Percentiles rank a stretch among this genome's conserved stretches.
Evolutionary conservation across 148 eudicot species (phyloP).

Genomic region (Nepenthes gracilis): DNA sequence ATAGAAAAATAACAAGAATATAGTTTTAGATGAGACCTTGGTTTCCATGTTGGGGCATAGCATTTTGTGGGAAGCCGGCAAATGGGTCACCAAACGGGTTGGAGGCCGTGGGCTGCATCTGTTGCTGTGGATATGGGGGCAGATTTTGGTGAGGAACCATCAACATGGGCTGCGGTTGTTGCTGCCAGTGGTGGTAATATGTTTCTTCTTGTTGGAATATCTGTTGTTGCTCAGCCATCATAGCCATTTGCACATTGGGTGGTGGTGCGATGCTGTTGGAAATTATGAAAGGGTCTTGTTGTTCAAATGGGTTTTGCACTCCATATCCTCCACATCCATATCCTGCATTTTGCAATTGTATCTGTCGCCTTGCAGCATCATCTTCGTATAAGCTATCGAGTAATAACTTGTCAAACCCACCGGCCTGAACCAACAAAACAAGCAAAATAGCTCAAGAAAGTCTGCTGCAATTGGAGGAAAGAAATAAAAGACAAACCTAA

Average conservation of each 20-base stretch:
- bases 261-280: slow-evolving; percentile 59
- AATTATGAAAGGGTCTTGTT: slow-evolving; percentile 50
- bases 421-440: slow-evolving; percentile 31
- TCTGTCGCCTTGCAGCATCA: slow-evolving; percentile 60
- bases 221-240: slow-evolving; percentile 50
- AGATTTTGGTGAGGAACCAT: slow-evolving; percentile 33
- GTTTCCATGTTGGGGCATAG: slow-evolving; percentile 41
- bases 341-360: slow-evolving; percentile 71
- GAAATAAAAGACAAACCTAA: background rate
- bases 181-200: slow-evolving; percentile 20
- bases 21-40: slow-evolving; percentile 39
- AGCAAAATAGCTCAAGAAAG: background rate
- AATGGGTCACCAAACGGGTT: slow-evolving; percentile 91
- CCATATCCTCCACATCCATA: slow-evolving; percentile 43
- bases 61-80: slow-evolving; percentile 24
- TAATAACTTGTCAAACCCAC: slow-evolving; percentile 77
- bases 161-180: slow-evolving; percentile 26
- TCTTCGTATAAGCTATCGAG: slow-evolving; percentile 91
- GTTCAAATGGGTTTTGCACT: slow-evolving; percentile 37
- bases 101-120: slow-evolving; percentile 14
- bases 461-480: background rate
- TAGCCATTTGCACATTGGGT: slow-evolving; percentile 73
- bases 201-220: slow-evolving; percentile 26
- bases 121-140: slow-evolving; percentile 33
- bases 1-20: background rate